Evolutionary conservation across 1,284 basidiomycete genomes (phyloP).

Genomic region (Cutaneotrichosporon spelunceum): DNA sequence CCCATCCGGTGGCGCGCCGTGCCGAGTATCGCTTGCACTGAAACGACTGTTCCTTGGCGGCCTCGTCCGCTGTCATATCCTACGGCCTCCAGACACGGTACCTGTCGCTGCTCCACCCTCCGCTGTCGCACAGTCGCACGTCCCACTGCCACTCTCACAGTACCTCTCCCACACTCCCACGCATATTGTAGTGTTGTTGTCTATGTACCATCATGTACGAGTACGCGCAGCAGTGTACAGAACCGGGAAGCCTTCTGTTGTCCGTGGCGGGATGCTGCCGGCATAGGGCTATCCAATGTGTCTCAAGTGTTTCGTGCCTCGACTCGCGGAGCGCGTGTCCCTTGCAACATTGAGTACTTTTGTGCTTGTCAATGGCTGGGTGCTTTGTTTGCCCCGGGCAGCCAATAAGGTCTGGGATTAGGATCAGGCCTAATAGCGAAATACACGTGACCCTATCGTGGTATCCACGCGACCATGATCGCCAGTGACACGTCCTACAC

Average conservation of each 20-base stretch:
- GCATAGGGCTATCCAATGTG: not conserved
- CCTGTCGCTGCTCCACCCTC: too few species aligned
- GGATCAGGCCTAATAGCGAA: not conserved
- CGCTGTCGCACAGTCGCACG: too few species aligned
- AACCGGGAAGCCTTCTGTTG: not conserved
- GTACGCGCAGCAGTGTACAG: not conserved
- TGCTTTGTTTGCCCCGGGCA: not conserved
- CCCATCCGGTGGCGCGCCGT: too few species aligned
- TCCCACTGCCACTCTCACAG: too few species aligned
- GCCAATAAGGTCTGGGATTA: not conserved
- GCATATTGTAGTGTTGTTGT: not conserved
- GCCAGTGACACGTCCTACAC: slow-evolving; percentile 2
- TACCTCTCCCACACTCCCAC: not conserved
- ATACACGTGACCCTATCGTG: too few species aligned
- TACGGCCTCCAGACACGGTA: too few species aligned
- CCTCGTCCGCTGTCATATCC: too few species aligned
- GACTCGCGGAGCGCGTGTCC: too few species aligned
- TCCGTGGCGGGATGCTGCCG: not conserved
- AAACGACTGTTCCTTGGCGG: not conserved
- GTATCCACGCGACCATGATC: too few species aligned
- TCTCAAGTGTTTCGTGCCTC: too few species aligned
- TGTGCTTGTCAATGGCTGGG: too few species aligned
- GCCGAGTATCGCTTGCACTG: not conserved
- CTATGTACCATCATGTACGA: not conserved
- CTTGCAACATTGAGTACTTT: too few species aligned